Conservation (phyloP, 371 early-diverging fungal genomes). For the Nematocida minor region DNA sequence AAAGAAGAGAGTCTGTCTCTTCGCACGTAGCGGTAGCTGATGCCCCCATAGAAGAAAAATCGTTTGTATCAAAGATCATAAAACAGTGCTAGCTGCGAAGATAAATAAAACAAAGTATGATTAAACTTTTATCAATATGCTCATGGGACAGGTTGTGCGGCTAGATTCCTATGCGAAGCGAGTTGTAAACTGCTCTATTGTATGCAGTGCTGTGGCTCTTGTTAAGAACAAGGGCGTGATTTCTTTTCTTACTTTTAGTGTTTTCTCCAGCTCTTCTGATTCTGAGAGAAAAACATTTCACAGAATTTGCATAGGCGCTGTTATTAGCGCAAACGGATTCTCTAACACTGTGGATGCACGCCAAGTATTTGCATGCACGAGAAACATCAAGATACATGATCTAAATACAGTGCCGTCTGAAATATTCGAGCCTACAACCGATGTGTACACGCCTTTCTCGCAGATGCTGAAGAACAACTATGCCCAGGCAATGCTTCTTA, state of each 20-base stretch:
- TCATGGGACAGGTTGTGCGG: neutral
- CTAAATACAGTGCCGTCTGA: neutral
- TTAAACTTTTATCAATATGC: neutral
- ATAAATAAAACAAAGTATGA: neutral
- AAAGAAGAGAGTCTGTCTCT: neutral
- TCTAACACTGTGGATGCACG: neutral
- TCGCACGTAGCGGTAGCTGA: neutral
- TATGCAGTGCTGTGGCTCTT: neutral
- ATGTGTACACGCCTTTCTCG: too few species aligned
- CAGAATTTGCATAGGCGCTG: neutral
- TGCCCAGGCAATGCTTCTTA: neutral
- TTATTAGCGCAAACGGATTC: neutral
- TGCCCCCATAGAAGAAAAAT: conserved; percentile 4
- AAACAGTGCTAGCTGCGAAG: neutral
- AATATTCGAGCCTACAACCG: neutral
- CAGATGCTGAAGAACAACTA: too few species aligned
- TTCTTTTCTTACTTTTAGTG: neutral
- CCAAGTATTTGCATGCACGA: neutral
- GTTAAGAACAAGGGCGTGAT: neutral
- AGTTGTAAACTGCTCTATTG: neutral
- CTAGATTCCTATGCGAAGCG: neutral
- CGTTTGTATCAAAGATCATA: conserved; percentile 49
- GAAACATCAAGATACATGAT: neutral
- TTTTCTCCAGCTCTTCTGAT: neutral
- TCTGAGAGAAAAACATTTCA: neutral